Base-by-base conservation (phyloP, 108 stramenopile genomes). In the Pseudonitzschia pungens region DNA sequence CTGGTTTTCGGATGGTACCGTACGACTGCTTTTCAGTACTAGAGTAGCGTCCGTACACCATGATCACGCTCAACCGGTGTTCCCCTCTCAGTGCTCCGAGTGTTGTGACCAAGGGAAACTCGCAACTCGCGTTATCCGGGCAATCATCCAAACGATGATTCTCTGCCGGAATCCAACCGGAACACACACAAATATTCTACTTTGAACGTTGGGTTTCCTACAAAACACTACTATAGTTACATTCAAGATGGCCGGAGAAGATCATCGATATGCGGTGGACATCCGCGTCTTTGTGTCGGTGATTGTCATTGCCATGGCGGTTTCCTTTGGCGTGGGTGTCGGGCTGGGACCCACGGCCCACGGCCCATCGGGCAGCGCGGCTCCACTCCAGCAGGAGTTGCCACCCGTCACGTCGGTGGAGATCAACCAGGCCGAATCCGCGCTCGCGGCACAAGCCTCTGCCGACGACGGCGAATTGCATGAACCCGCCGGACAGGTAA, bases 281-380 rank as follows among this genome's bases (percentile, higher is more conserved):
- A 86, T 92, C 68, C 92, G 92, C 28, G 74, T 92, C 57, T 92
- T 90, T 68, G 59, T 92, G 26, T 70, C 75, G 20, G 74, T 81
- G 52, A 87, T 90, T 72, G 85, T 86, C 56, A 73, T 78, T 21
- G 87, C 87, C 66, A 92, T 92, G 89, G 87, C 79, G 32, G 56
- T 86, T 28, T 75, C 87, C 48, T 92, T 92, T 69, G 72, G 78
- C 6, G 77, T 83, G 31, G 92, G 92, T 7, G 89, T 92, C 31
- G 74, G 75, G 60, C 59, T 90, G 62, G 90, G 86, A 24, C 87
- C 86, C 7, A 72, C 89, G 26, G 69, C 82, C n/a, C 53, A 69
- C 59, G 16, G 36, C 67, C 52, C 67, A 71, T 56, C 48, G 40
- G 20, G 21, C 44, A 55, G 20, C n/a, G 50, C 32, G 45, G 40